Base-by-base conservation (phyloP, 225 moss, liverwort and hornwort genomes). In the Pseudisothecium myosuroides region DNA sequence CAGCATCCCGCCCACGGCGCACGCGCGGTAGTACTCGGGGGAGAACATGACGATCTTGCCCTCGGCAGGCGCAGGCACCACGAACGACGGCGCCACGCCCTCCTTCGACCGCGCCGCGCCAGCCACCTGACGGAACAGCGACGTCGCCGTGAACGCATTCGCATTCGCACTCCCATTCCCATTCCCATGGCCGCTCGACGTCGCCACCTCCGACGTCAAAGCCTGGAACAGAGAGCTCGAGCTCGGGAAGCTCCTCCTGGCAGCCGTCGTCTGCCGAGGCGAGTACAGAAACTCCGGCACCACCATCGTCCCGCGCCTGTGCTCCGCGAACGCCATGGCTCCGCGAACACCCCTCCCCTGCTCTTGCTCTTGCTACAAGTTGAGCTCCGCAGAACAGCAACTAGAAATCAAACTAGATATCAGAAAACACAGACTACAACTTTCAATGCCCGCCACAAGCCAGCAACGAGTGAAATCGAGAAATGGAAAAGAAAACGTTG, bases 1-100 rank as follows among this genome's bases (percentile, higher is more conserved):
- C 27, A 96, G 89, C 91, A 85, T 91, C 17, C 96, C 96, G 5
- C 96, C 96, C 55, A 92, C 80, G 9, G 95, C 96, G 81, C 94
- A 94, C 24, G 95, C 94, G 54, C 92, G 93, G 90, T 96, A 96
- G 83, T 90, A 96, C 90, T 95, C 91, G 49, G 34, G 60, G 14
- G 96, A 95, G 83, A 92, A 95, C 94, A 94, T 91, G 17, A 10
- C 86, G 84, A 96, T 95, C 92, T 95, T 95, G 74, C 93, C 88
- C 91, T 95, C 95, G 17, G 54, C 88, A 23, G 95, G 67, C 3
- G 95, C 91, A 6, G 93, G 85, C 79, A 91, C 91, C 86, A 92
- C 36, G 83, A 95, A 93, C 72, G 92, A 76, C 54, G 88, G 83
- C 76, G 94, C 92, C 86, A 91, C 90, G n/a, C 94, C 94, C 23